phyloP scores from a whole-genome alignment of 352 stramenopile species.

The Nothophytophthora sp. region DNA sequence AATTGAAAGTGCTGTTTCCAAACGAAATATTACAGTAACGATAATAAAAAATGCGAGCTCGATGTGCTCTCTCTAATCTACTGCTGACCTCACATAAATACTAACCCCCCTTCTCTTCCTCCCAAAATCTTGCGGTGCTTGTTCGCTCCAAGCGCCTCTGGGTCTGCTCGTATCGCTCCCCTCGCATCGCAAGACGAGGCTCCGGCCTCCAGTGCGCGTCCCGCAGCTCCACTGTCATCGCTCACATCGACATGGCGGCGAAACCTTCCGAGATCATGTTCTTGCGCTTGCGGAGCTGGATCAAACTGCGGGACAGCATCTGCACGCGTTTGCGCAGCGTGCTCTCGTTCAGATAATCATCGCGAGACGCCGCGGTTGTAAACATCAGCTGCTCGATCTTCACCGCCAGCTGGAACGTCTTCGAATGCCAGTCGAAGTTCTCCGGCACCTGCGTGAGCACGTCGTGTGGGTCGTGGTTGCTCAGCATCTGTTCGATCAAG shows the following conservation, averaged over 20 bases:
- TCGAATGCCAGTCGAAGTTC: slow-evolving; percentile 61
- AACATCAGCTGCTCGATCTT: slow-evolving; percentile 71
- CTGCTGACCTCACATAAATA: too few relatives aligned
- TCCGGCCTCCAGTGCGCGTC: too few relatives aligned
- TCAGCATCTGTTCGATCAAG: slow-evolving; percentile 58
- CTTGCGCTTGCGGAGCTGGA: slow-evolving; percentile 57
- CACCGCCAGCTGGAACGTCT: slow-evolving; percentile 59
- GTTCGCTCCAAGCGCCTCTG: background rate
- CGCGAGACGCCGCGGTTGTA: slow-evolving; percentile 38
- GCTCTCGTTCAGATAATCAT: slow-evolving; percentile 59
- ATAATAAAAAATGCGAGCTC: too few relatives aligned
- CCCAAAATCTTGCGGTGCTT: background rate
- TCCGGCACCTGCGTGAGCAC: slow-evolving; percentile 58
- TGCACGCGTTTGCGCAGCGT: slow-evolving; percentile 52
- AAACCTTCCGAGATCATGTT: slow-evolving; percentile 40
- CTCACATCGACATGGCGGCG: slow-evolving; percentile 25
- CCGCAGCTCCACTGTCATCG: too few relatives aligned
- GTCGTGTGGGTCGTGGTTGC: slow-evolving; percentile 50
- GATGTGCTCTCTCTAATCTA: too few relatives aligned
- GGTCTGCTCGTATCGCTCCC: background rate
- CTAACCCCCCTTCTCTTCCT: background rate
- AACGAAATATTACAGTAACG: too few relatives aligned
- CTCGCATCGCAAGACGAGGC: too few relatives aligned
- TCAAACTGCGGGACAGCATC: slow-evolving; percentile 46
- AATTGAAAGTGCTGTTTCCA: too few relatives aligned